These are phyloP conservation scores for Pistacia vera DNA, from an alignment of 345 rosid species.

Conservation along the genomic window DNA sequence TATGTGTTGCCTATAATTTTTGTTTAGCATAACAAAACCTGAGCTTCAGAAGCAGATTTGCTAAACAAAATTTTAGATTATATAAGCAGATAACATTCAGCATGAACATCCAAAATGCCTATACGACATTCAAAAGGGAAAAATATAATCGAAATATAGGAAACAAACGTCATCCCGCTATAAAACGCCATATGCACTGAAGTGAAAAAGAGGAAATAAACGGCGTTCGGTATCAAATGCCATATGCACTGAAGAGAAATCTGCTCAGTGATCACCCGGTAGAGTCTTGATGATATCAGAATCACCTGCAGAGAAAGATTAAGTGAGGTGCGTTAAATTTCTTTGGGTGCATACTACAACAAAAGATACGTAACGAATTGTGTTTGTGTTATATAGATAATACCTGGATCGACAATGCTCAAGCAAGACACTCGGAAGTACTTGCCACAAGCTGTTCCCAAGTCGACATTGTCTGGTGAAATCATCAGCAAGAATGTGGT, in stretches of 20 bases:
- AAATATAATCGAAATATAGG: background rate
- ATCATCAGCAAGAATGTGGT: no score
- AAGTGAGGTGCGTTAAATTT: background rate
- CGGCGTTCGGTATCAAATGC: no score
- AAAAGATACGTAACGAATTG: background rate
- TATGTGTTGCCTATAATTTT: no score
- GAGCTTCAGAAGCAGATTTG: no score
- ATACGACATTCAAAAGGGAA: background rate
- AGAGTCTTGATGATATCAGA: constrained; percentile 78
- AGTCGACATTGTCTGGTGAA: constrained; percentile 58
- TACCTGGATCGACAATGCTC: constrained; percentile 70
- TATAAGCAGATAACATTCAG: no score
- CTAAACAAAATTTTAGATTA: no score
- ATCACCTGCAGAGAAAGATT: constrained; percentile 42
- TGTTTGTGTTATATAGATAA: background rate
- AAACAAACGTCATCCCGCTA: background rate
- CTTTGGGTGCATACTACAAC: background rate
- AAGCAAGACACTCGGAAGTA: constrained; percentile 78
- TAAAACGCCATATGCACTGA: background rate
- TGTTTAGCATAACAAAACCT: no score
- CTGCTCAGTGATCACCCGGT: constrained; percentile 55
- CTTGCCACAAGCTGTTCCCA: constrained; percentile 84
- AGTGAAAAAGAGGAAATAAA: no score
- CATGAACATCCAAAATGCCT: no score
- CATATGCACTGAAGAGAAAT: background rate